Percentiles rank a stretch among this genome's conserved stretches.
phyloP scores from a whole-genome alignment of 176 grass and related monocot species.

The Rhynchospora tenuis region DNA sequence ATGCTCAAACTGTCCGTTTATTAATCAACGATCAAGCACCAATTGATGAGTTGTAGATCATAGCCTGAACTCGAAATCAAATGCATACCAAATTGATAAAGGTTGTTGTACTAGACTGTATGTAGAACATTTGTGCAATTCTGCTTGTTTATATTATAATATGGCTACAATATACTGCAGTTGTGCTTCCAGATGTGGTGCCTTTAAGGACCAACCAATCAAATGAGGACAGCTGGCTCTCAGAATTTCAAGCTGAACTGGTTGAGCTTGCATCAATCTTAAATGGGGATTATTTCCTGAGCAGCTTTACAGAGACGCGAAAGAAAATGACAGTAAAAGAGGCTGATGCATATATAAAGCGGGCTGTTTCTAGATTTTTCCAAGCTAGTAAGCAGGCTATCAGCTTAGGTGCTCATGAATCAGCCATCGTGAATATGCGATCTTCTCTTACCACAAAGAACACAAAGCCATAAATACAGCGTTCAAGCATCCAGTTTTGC shows the following conservation, averaged over 20 bases:
- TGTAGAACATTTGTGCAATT: neutral
- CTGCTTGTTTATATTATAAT: neutral
- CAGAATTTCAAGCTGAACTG: conserved; percentile 75
- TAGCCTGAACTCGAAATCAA: neutral
- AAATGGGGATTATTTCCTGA: conserved; percentile 73
- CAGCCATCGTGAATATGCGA: conserved; percentile 73
- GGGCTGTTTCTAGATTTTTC: conserved; percentile 51
- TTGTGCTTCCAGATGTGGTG: conserved; percentile 53
- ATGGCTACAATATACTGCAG: conserved; percentile 23
- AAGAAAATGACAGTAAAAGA: conserved; percentile 74
- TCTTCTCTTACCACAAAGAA: conserved; percentile 61
- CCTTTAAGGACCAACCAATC: conserved; percentile 29
- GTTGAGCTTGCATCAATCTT: conserved; percentile 60
- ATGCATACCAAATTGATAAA: neutral
- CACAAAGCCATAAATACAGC: neutral
- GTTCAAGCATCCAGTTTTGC: neutral
- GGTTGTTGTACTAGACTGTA: neutral
- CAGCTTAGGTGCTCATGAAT: conserved; percentile 49
- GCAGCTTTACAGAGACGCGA: conserved; percentile 35
- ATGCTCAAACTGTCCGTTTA: neutral
- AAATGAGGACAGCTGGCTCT: conserved; percentile 53
- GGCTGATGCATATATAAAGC: conserved; percentile 49
- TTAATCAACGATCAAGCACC: neutral
- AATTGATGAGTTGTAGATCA: neutral
- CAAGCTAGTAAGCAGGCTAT: conserved; percentile 62